Evolutionary conservation across 1,139 yeast genomes (phyloP).

Genomic region (Debaryomycetaceae sp.): DNA sequence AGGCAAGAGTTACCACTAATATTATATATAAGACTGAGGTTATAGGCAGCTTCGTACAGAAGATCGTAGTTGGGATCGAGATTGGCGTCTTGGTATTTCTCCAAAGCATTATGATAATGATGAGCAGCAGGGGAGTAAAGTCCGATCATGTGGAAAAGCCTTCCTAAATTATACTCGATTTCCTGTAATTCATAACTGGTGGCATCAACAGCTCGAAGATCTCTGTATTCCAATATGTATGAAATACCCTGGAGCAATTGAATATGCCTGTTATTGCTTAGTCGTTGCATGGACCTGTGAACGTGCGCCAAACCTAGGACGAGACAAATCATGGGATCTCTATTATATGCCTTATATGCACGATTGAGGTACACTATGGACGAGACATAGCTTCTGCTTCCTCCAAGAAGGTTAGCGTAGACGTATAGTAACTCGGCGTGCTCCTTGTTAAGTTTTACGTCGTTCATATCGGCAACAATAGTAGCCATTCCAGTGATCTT

Average conservation of each 20-base stretch:
- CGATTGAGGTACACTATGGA: slow-evolving; percentile 67
- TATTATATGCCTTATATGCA: slow-evolving; percentile 57
- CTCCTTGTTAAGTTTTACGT: slow-evolving; percentile 40
- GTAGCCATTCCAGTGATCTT: slow-evolving; percentile 78
- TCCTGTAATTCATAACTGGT: slow-evolving; percentile 65
- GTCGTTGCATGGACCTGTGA: slow-evolving; percentile 91
- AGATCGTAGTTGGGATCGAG: slow-evolving; percentile 47
- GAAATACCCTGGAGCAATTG: slow-evolving; percentile 86
- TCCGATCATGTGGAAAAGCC: slow-evolving; percentile 82
- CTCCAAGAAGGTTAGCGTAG: slow-evolving; percentile 75
- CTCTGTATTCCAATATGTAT: slow-evolving; percentile 68
- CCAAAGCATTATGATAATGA: slow-evolving; percentile 68
- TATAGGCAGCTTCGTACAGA: slow-evolving; percentile 80
- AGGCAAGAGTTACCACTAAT: slow-evolving; percentile 67
- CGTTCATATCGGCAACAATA: slow-evolving; percentile 44
- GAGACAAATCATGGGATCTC: slow-evolving; percentile 77
- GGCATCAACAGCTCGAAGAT: slow-evolving; percentile 38
- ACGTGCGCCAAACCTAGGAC: slow-evolving; percentile 76
- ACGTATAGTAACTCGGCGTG: slow-evolving; percentile 73
- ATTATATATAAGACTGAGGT: slow-evolving; percentile 69
- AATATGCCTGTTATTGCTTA: slow-evolving; percentile 78
- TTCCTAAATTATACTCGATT: slow-evolving; percentile 76
- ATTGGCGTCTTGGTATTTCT: slow-evolving; percentile 20
- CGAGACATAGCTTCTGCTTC: slow-evolving; percentile 80
- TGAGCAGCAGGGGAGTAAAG: slow-evolving; percentile 66